Evolutionary conservation across 176 grass and related monocot genomes (phyloP), one percentile per base, ranked within the genome.

Genomic region (Avena eriantha): DNA sequence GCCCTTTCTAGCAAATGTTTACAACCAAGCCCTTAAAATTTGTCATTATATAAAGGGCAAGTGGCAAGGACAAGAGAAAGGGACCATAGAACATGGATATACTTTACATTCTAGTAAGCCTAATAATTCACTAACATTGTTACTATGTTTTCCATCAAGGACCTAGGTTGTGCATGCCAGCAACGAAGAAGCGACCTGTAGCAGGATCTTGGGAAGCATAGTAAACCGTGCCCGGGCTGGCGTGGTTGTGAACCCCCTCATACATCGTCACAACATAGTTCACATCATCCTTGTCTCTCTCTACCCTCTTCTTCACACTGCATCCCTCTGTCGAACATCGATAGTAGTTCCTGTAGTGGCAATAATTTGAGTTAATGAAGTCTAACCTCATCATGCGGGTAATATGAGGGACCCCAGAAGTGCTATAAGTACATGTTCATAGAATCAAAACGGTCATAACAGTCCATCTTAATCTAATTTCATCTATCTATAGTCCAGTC

Each of bases 281-380:
- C 14, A 56, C 50, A 43, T 98, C 92, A 19, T 98, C 90, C 60
- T 23, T 90, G 5, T 96, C 93, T 73, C 96, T 89, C 87, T 98
- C 90, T 19, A 96, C 92, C 84, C 93, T 94, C 88, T 98, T 98
- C 93, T 98, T 98, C 86, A 98, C 93, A 22, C 12, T 80, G 84
- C 96, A 96, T 15, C 96, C 93, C 76, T 98, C 93, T 5, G 90
- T 96, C 1, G 96, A 96, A 85, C 96, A 98, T 45, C 93, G 80
- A n/a, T 94, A 98, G 13, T 98, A 98, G 88, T 98, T 96, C 87
- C 96, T 98, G 88, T 12, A 55, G 3, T 3, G 19, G 48, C 14
- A 31, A 51, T 10, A 26, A 22, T 46, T 46, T 10, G 14, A 35
- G 29, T 55, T 55, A 21, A 77, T 12, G 0, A 55, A 22, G n/a